A percentile compares a stretch with the other conserved stretches of the same genome.
Evolutionary conservation across 192 early-diverging fungal species (phyloP).

Genomic region (Coemansia sp.): DNA sequence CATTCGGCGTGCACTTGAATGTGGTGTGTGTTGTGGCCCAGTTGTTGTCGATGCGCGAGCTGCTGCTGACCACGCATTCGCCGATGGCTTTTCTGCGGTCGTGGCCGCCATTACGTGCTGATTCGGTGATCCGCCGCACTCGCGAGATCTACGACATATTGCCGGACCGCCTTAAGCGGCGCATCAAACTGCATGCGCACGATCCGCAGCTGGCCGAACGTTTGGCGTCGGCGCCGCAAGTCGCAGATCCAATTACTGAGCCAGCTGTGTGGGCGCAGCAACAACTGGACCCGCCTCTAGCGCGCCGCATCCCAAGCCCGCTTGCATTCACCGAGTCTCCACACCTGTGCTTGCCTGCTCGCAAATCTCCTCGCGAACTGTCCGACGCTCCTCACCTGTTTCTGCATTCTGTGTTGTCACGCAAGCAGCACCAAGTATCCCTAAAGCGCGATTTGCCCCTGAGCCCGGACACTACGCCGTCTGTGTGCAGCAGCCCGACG

Average conservation of each 20-base stretch:
- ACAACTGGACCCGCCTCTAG: neutral
- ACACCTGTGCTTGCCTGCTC: neutral
- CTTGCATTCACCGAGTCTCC: neutral
- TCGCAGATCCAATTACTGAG: conserved; percentile 20
- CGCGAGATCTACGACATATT: conserved; percentile 40
- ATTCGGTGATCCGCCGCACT: conserved; percentile 39
- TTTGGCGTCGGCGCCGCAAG: conserved; percentile 26
- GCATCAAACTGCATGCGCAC: conserved; percentile 41
- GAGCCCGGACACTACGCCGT: conserved; percentile 1
- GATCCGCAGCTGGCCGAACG: conserved; percentile 38
- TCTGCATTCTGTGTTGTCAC: neutral
- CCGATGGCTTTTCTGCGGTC: conserved; percentile 46
- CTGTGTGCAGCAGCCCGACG: neutral
- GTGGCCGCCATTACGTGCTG: conserved; percentile 48
- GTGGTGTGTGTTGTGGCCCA: conserved; percentile 87
- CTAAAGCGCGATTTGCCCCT: conserved; percentile 42
- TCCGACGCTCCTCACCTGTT: neutral
- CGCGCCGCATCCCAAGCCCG: neutral
- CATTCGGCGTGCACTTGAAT: conserved; percentile 91
- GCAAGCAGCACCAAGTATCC: neutral
- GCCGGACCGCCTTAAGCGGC: conserved; percentile 18
- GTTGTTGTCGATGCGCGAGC: conserved; percentile 70
- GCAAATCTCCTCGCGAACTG: neutral
- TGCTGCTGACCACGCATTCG: conserved; percentile 59
- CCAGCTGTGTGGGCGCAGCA: conserved; percentile 1